phyloP scores from a whole-genome alignment of 768 basidiomycete species.

The Hortiboletus campestris region DNA sequence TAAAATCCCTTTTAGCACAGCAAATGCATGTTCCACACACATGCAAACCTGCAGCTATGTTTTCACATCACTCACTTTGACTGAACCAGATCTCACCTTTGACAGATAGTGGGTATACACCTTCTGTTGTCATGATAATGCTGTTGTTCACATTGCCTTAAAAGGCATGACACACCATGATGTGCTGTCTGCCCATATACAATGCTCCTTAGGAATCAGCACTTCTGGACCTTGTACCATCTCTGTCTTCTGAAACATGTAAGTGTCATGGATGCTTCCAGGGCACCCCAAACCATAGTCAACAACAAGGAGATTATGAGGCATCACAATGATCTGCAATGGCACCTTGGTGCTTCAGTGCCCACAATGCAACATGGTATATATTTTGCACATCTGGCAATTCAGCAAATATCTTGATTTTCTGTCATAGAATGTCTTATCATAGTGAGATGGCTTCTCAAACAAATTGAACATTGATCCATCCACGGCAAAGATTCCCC shows the following conservation, averaged over 20 bases:
- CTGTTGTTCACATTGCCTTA: no score
- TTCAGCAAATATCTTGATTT: constrained; percentile 3
- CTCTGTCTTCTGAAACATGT: neutral
- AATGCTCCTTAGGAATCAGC: neutral
- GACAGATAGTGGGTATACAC: no score
- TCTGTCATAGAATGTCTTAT: constrained; percentile 1
- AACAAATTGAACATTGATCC: neutral
- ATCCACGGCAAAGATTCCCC: constrained; percentile 1
- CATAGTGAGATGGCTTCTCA: neutral
- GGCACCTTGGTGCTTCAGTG: no score
- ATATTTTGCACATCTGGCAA: neutral
- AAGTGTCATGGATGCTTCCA: neutral
- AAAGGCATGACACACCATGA: neutral
- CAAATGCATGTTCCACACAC: no score
- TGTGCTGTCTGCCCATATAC: neutral
- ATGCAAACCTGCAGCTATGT: no score
- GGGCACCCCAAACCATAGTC: neutral
- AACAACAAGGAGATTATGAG: neutral
- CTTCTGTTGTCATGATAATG: no score
- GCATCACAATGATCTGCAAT: neutral
- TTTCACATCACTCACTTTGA: no score
- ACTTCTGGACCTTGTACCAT: neutral
- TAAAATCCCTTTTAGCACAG: no score
- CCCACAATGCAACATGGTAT: no score
- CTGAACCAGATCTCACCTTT: no score